Evolutionary conservation across 2,329 filamentous ascomycete species (phyloP).

Genomic region (Nannizziopsis arthrosporioides): DNA sequence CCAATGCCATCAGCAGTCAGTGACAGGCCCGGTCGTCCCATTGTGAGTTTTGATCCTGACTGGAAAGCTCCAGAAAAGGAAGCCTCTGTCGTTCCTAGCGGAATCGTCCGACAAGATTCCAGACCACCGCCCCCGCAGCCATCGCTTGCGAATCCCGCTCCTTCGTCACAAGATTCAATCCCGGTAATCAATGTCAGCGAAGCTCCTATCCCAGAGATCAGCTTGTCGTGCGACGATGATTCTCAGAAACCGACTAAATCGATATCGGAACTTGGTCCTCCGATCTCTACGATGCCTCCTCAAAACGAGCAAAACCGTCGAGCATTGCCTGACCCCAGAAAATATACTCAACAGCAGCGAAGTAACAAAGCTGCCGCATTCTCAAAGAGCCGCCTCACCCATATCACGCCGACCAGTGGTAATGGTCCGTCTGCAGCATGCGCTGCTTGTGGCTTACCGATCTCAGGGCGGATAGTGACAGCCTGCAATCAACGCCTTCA

Average conservation of each 20-base stretch:
- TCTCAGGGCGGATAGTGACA: conserved; percentile 81
- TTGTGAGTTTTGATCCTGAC: conserved; percentile 87
- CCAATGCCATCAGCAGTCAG: conserved; percentile 85
- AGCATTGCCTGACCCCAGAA: conserved; percentile 16
- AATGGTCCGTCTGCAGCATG: conserved; percentile 57
- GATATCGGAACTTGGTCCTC: conserved; percentile 26
- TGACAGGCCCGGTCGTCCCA: conserved; percentile 77
- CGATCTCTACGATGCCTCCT: conserved; percentile 27
- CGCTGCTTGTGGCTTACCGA: conserved; percentile 70
- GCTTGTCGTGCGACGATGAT: conserved; percentile 18
- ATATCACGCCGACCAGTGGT: conserved; percentile 30
- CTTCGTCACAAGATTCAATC: conserved; percentile 18
- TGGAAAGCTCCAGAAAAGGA: conserved; percentile 53
- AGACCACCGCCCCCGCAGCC: conserved; percentile 5
- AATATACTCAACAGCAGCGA: conserved; percentile 1
- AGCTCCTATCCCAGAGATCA: conserved; percentile 28
- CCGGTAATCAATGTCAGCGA: conserved; percentile 41
- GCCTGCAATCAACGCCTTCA: conserved; percentile 78
- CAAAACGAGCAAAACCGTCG: conserved; percentile 13
- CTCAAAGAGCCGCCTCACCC: conserved; percentile 21
- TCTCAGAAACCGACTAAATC: conserved; percentile 18
- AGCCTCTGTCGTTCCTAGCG: conserved; percentile 21
- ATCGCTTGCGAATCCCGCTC: conserved; percentile 9
- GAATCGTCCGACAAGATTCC: conserved; percentile 3
- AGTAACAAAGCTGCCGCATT: conserved; percentile 9